Percentiles rank a stretch among this genome's conserved stretches.
Conservation (phyloP, 441 rosid species). For the Erysimum pusillum region DNA sequence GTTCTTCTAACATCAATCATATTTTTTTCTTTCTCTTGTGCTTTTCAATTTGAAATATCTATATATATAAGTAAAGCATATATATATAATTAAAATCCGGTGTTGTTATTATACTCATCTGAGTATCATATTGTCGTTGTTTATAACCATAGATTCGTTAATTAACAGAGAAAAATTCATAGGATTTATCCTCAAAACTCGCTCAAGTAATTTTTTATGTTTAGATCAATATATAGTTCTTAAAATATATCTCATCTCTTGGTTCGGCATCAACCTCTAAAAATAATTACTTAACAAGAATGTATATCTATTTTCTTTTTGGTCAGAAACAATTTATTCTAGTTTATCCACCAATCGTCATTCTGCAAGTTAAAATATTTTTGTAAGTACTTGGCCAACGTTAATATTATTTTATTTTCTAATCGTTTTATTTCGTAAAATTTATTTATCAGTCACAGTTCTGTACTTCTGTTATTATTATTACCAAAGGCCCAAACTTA, state of each 20-base stretch:
- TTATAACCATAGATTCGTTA: not conserved
- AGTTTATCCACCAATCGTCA: too few species aligned
- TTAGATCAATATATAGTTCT: not conserved
- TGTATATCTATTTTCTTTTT: too few species aligned
- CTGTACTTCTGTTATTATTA: not conserved
- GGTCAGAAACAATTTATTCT: too few species aligned
- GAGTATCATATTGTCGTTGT: conserved; percentile 3
- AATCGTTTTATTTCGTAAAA: not conserved
- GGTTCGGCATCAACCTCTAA: too few species aligned
- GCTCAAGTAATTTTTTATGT: not conserved
- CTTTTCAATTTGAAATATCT: conserved; percentile 31
- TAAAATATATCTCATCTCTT: not conserved
- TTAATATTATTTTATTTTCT: too few species aligned
- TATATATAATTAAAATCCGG: conserved; percentile 31
- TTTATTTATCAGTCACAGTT: too few species aligned
- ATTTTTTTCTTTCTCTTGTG: conserved; percentile 33
- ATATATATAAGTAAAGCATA: conserved; percentile 34
- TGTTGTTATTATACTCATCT: conserved; percentile 18
- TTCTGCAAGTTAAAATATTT: too few species aligned
- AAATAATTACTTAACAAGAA: not conserved
- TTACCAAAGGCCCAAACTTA: not conserved
- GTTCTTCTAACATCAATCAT: conserved; percentile 34
- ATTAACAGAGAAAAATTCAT: not conserved
- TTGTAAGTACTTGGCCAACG: too few species aligned
- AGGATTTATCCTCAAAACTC: not conserved